Conservation (phyloP, 169 alveolate genomes). For the Eimeria praecox region DNA sequence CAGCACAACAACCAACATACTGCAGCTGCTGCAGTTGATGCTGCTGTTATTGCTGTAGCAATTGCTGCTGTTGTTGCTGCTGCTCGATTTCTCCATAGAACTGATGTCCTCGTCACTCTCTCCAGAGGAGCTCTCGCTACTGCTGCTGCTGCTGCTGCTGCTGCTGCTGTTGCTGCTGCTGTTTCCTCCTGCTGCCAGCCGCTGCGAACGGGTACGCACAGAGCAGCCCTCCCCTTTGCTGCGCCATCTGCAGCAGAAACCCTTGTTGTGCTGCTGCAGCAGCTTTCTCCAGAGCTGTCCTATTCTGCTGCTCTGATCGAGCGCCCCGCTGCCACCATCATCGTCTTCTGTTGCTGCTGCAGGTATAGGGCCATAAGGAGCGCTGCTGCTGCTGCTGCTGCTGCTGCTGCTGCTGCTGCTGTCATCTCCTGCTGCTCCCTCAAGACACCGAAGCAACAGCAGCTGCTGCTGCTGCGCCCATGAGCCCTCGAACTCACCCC, state of each 20-base stretch:
- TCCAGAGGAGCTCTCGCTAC: constrained; percentile 25
- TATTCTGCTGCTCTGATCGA: constrained; percentile 49
- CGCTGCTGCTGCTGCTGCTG: constrained; percentile 24
- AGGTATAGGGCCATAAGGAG: neutral
- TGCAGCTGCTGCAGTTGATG: constrained; percentile 41
- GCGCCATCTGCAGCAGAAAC: constrained; percentile 67
- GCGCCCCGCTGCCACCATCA: constrained; percentile 23
- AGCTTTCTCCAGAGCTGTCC: constrained; percentile 59
- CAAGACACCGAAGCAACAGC: constrained; percentile 65
- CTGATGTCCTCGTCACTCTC: constrained; percentile 30
- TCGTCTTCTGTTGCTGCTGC: constrained; percentile 62
- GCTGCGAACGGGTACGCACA: constrained; percentile 61
- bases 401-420: constrained; percentile 68
- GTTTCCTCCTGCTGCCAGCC: neutral
- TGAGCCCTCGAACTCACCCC: constrained; percentile 19
- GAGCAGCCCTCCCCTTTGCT: constrained; percentile 28
- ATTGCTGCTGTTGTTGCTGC: neutral
- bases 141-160: constrained; percentile 76
- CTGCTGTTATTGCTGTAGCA: neutral
- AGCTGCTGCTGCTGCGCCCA: constrained; percentile 72
- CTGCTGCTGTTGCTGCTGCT: neutral
- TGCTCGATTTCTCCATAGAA: neutral
- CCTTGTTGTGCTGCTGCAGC: constrained; percentile 66
- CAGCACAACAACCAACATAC: constrained; percentile 66
- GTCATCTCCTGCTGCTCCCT: constrained; percentile 34